Base-by-base conservation (phyloP, 2,329 filamentous ascomycete genomes). In the Trichophyton schoenleinii region DNA sequence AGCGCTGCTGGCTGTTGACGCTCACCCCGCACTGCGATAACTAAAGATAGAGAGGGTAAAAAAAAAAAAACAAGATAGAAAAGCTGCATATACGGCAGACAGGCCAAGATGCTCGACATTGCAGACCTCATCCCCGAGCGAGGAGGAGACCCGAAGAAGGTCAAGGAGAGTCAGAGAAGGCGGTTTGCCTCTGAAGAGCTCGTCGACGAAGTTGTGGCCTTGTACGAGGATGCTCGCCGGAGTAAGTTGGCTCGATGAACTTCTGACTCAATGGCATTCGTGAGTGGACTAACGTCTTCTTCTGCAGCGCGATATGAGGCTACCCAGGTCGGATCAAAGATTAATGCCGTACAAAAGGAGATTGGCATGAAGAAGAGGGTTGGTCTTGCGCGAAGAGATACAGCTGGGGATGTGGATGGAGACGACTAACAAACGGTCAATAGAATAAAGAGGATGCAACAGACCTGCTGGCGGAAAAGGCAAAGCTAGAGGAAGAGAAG, bases 321-420 rank as follows among this genome's bases (percentile, higher is more conserved):
- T 6, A 89, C 86, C 20, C 89, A 95, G 73, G 82, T 94, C 67
- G 87, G 87, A 67, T 85, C 85, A 69, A 85, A 88, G 77, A 91
- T 96, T 75, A 97, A 97, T 77, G 85, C 83, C 20, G 82, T 90
- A 34, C 89, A 95, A 74, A 96, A 95, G 77, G 85, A 91, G 73
- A 95, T 97, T 71, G 90, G 88, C 18, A 79, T 83, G 70, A 95
- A 92, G 81, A 96, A 95, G 79, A 96, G 95, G 86, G 85, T 84
- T 66, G 63, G 69, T 61, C 59, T 41, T 64, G 6, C 44, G 36
- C 34, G 7, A 13, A 13, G 34, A 13, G 3, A 38, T 11, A 38
- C 3, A 13, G 9, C 3, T 13, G 11, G 9, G 11, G 34, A 38
- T 3, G 3, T 25, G 20, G 3, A 13, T 53, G 31, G 20, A 36